phyloP scores from a whole-genome alignment of 2,329 filamentous ascomycete species.

The Ophiostoma sp. region DNA sequence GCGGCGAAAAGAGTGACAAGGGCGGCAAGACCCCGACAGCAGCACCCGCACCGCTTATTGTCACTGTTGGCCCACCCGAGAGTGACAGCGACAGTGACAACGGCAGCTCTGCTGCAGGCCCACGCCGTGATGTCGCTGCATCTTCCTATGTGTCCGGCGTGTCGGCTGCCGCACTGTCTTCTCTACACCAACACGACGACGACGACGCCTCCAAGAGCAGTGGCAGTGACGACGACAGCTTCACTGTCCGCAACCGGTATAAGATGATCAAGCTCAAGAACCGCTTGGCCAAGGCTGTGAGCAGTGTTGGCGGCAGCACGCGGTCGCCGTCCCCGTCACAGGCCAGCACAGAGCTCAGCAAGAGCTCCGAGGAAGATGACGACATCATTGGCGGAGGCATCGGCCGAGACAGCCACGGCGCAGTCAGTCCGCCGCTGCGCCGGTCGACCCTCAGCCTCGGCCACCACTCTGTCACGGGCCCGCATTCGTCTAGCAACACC shows the following conservation, averaged over 20 bases:
- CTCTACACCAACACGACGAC: neutral
- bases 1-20: neutral
- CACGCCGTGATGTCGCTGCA: neutral
- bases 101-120: neutral
- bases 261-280: slow-evolving; percentile 12
- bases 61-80: slow-evolving; percentile 5
- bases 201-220: neutral
- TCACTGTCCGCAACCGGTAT: slow-evolving; percentile 17
- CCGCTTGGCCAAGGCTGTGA: slow-evolving; percentile 15
- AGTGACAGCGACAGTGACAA: neutral
- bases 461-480: neutral
- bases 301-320: slow-evolving; percentile 12
- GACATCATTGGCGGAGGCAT: neutral
- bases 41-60: neutral
- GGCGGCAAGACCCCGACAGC: neutral
- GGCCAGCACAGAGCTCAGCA: slow-evolving; percentile 1
- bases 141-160: neutral
- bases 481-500: slow-evolving; percentile 20
- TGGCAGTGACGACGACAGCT: slow-evolving; percentile 15
- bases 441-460: neutral
- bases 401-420: neutral
- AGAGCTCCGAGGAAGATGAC: neutral
- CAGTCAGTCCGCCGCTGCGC: neutral
- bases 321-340: neutral
- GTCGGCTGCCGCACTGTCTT: neutral